phyloP scores from a whole-genome alignment of 495 filamentous ascomycete species.

The Penicillium argentinense region DNA sequence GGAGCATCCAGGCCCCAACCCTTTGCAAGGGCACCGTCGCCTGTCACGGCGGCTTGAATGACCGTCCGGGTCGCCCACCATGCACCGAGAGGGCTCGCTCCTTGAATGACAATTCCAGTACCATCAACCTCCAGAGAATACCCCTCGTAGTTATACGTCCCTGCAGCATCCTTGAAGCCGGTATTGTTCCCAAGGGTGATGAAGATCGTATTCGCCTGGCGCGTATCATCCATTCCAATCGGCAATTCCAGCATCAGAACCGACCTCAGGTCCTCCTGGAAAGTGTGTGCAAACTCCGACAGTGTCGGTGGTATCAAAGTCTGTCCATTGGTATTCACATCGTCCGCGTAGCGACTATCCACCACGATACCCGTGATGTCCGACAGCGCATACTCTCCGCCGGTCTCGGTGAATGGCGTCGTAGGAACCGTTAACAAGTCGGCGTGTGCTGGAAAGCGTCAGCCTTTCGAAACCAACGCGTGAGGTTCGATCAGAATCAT shows the following conservation, averaged over 20 bases:
- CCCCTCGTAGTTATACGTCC: conserved; percentile 44
- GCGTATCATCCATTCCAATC: conserved; percentile 15
- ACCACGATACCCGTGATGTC: conserved; percentile 39
- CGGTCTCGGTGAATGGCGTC: conserved; percentile 32
- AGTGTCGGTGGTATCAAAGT: conserved; percentile 51
- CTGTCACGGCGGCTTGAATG: conserved; percentile 45
- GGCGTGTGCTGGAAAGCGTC: conserved; percentile 4
- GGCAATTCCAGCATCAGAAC: conserved; percentile 26
- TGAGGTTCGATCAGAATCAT: no score
- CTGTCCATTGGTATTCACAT: conserved; percentile 37
- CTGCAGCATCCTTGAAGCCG: conserved; percentile 41
- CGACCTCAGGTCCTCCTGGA: conserved; percentile 37
- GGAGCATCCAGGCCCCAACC: conserved; percentile 44
- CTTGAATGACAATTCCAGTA: conserved; percentile 41
- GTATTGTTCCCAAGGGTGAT: conserved; percentile 42
- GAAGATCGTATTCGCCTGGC: conserved; percentile 36
- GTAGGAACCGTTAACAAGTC: conserved; percentile 31
- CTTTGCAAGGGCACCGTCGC: conserved; percentile 28
- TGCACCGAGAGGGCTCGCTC: conserved; percentile 49
- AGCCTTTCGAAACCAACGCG: no score
- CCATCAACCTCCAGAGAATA: conserved; percentile 42
- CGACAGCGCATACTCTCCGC: conserved; percentile 27
- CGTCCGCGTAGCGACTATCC: conserved; percentile 36
- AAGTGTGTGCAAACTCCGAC: conserved; percentile 41
- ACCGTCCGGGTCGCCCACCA: conserved; percentile 55